phyloP scores from a whole-genome alignment of 1,284 basidiomycete genomes.

The Vanrija sp. region DNA sequence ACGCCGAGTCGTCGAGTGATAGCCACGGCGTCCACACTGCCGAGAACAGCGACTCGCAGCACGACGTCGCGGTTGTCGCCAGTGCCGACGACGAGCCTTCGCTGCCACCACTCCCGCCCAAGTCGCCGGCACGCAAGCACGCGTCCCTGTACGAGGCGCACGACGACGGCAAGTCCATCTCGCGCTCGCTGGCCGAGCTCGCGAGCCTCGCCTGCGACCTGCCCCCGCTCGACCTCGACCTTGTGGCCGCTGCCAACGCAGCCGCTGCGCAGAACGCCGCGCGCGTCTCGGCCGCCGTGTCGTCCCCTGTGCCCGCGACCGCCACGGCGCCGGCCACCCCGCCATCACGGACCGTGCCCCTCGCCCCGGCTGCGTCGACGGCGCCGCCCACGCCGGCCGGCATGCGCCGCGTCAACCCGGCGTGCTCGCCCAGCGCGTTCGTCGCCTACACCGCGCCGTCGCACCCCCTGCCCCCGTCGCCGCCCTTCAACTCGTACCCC shows the following conservation, averaged over 20 bases:
- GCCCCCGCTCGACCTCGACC: slow-evolving; percentile 9
- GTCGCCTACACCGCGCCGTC: background rate
- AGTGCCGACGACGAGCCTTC: background rate
- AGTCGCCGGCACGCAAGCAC: slow-evolving; percentile 4
- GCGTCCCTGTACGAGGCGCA: slow-evolving; percentile 11
- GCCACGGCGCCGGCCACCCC: background rate
- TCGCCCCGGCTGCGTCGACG: background rate
- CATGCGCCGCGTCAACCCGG: background rate
- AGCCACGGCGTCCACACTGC: background rate
- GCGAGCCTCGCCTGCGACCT: slow-evolving; percentile 17
- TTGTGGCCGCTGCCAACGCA: slow-evolving; percentile 9
- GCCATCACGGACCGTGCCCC: background rate
- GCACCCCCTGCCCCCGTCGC: slow-evolving; percentile 18
- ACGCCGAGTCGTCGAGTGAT: background rate
- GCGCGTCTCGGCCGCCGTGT: background rate
- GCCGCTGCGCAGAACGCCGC: background rate
- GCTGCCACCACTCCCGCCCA: background rate
- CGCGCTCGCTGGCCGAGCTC: slow-evolving; percentile 18
- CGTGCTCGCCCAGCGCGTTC: background rate
- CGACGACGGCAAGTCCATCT: slow-evolving; percentile 18
- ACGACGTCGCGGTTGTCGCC: background rate
- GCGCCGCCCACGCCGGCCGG: background rate
- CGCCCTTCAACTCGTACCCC: slow-evolving; percentile 24
- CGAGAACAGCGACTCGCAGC: background rate
- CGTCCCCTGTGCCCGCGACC: background rate